Percentiles rank a stretch among this genome's conserved stretches.
Evolutionary conservation across 2,329 filamentous ascomycete genomes (phyloP).

Genomic region (Scorias spongiosa): DNA sequence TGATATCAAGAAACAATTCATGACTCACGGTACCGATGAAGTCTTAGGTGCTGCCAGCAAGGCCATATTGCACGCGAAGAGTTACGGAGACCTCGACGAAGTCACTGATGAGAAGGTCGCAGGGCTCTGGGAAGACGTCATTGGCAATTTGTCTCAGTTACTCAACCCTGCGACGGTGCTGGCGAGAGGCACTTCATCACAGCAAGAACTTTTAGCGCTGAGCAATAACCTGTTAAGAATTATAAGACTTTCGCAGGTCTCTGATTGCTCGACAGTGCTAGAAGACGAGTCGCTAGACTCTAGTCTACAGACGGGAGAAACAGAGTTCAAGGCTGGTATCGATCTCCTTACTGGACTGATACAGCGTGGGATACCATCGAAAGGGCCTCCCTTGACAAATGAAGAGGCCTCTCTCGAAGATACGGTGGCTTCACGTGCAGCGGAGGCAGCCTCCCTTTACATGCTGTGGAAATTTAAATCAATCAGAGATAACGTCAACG

Average conservation of each 20-base stretch:
- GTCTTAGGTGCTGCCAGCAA: conserved; percentile 73
- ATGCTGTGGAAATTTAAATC: conserved; percentile 65
- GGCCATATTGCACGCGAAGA: conserved; percentile 70
- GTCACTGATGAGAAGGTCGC: conserved; percentile 66
- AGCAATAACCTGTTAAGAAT: conserved; percentile 20
- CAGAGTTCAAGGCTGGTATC: conserved; percentile 32
- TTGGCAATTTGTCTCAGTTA: conserved; percentile 57
- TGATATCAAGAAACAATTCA: conserved; percentile 87
- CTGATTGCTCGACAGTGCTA: conserved; percentile 60
- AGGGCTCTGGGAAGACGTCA: conserved; percentile 70
- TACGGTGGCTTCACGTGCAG: conserved; percentile 58
- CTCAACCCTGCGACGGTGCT: conserved; percentile 54
- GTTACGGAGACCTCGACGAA: conserved; percentile 79
- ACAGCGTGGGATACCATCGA: conserved; percentile 52
- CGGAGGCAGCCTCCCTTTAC: conserved; percentile 68
- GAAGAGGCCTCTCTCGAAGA: conserved; percentile 66
- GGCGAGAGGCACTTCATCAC: conserved; percentile 51
- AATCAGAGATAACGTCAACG: conserved; percentile 32
- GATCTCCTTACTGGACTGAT: conserved; percentile 59
- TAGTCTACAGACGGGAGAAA: conserved; percentile 5
- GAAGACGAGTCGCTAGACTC: conserved; percentile 41
- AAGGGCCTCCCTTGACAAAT: conserved; percentile 43
- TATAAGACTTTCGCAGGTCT: conserved; percentile 21
- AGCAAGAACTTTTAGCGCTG: conserved; percentile 22
- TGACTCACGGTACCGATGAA: conserved; percentile 72